Evolutionary conservation across 2,329 filamentous ascomycete genomes (phyloP).

Genomic region (Aspergillus sp.): DNA sequence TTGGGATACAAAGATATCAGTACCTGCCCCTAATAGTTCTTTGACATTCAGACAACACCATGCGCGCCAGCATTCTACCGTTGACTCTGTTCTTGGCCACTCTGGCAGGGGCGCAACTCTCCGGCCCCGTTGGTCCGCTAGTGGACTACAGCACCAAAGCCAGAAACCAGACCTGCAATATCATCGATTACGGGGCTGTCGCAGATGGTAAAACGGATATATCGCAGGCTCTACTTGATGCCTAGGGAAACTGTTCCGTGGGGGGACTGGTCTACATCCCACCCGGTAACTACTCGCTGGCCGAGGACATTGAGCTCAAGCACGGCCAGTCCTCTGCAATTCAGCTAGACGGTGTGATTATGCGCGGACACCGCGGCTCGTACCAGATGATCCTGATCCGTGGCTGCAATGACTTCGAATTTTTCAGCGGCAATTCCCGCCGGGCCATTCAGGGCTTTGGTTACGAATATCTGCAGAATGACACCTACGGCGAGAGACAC

Average conservation of each 20-base stretch:
- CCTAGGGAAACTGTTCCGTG: conserved; percentile 43
- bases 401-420: conserved; percentile 46
- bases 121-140: neutral
- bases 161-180: conserved; percentile 45
- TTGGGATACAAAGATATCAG: no score
- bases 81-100: no score
- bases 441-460: conserved; percentile 56
- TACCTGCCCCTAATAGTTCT: no score
- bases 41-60: no score
- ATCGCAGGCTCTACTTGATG: neutral
- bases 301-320: conserved; percentile 50
- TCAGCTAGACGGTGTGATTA: conserved; percentile 47
- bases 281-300: conserved; percentile 50
- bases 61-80: no score
- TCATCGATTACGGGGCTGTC: conserved; percentile 54
- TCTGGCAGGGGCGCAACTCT: neutral
- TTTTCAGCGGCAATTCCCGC: conserved; percentile 46
- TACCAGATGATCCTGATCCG: neutral
- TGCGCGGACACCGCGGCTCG: neutral
- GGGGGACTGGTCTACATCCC: conserved; percentile 55
- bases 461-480: conserved; percentile 48
- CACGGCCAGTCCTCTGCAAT: conserved; percentile 51
- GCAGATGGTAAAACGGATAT: conserved; percentile 51
- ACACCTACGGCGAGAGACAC: conserved; percentile 49
- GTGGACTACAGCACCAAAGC: conserved; percentile 15